These are phyloP conservation scores for Cyclostephanos invisitatus DNA, from an alignment of 108 stramenopile species.

Conservation along the genomic window DNA sequence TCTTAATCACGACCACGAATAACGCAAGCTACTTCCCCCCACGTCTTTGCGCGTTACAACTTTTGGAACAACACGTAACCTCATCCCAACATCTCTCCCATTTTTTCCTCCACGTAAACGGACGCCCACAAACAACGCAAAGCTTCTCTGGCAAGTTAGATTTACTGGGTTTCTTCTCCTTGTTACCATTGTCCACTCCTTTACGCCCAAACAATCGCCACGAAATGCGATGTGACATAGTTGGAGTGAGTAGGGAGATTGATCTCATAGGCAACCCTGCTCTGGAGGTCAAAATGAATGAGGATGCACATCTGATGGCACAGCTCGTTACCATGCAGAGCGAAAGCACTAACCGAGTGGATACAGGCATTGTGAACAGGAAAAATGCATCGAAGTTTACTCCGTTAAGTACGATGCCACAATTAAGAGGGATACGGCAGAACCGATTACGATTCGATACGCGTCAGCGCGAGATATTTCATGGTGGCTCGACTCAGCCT, in stretches of 20 bases:
- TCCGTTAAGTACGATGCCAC: too few relatives aligned
- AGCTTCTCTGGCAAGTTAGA: slow-evolving; percentile 55
- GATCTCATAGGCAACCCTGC: background rate
- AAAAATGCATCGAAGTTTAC: background rate
- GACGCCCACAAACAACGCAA: slow-evolving; percentile 51
- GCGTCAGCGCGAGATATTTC: too few relatives aligned
- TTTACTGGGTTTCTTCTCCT: slow-evolving; percentile 33
- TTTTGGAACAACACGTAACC: slow-evolving; percentile 59
- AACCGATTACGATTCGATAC: too few relatives aligned
- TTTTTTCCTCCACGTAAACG: slow-evolving; percentile 81
- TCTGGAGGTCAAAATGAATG: slow-evolving; percentile 11
- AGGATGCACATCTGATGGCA: slow-evolving; percentile 6
- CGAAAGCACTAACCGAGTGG: slow-evolving; percentile 13
- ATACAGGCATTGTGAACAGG: slow-evolving; percentile 3
- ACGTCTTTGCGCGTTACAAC: slow-evolving; percentile 51
- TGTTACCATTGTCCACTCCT: slow-evolving; percentile 12
- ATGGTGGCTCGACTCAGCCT: too few relatives aligned
- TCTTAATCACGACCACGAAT: background rate
- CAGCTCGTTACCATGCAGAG: slow-evolving; percentile 9
- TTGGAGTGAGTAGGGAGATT: background rate
- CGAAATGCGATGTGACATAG: background rate
- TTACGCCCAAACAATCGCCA: slow-evolving; percentile 22
- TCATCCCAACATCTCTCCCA: slow-evolving; percentile 89
- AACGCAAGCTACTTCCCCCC: background rate
- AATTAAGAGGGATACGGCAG: too few relatives aligned